Base-by-base conservation (phyloP, 257 asterid genomes). In the Fraxinus anomala region DNA sequence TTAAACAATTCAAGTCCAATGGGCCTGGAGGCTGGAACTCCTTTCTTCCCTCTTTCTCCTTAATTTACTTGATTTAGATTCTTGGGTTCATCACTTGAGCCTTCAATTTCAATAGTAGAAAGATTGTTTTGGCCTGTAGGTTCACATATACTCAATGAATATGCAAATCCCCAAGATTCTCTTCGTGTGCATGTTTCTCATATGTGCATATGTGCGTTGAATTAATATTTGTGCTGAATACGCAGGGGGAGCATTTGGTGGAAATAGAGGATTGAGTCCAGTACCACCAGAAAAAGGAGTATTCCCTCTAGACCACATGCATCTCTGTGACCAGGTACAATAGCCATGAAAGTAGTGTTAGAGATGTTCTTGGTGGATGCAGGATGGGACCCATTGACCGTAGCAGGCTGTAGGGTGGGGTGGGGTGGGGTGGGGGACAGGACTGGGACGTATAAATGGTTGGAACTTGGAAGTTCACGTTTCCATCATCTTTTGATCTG, bases 231-330 rank as follows among this genome's bases (percentile, higher is more conserved):
- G 51, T 70, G 79, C 65, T 84, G 12, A 44, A 70, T 65, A 8
- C 82, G 84, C 76, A 95, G 98, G 97, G 73, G 97, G 98, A 69
- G 94, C 96, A 73, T 93, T 96, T 85, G 99, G 98, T 72, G 98
- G 99, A 74, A 96, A 93, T 78, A 85, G 99, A 92, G 97, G 99
- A 80, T 84, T 86, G n/a, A 90, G 97, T 47, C 96, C 98, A 0
- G 95, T 96, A 75, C 99, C 98, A 17, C 98, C 97, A 0, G 98
- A 96, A 75, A 96, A 96, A 73, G 98, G 99, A 75, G 97, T 92
- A 30, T 96, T 93, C 77, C 99, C 98, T 2, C 88, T 96, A 86
- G 99, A 96, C 76, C 97, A 92, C 81, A 87, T 91, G 97, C 97
- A 89, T 84, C 89, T 90, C 36, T 93, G 99, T 76, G 99, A 93